Percentiles rank a stretch among this genome's conserved stretches.
phyloP scores from a whole-genome alignment of 306 rosid genomes.

The Sicyos baderoa region DNA sequence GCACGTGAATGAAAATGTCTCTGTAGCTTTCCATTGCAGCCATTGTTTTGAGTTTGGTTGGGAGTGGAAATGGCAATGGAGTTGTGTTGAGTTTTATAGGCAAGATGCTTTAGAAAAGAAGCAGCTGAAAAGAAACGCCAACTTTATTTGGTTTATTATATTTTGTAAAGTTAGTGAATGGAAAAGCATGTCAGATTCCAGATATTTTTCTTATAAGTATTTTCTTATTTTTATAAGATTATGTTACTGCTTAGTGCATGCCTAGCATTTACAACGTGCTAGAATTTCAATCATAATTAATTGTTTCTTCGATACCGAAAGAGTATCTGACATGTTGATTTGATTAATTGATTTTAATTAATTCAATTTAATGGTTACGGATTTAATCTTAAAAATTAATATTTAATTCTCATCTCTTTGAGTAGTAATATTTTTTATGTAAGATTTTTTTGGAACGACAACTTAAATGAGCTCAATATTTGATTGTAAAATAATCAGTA shows the following conservation, averaged over 20 bases:
- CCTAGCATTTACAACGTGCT: background rate
- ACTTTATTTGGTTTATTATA: background rate
- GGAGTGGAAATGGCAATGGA: constrained; percentile 8
- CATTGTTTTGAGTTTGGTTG: background rate
- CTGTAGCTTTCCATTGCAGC: constrained; percentile 38
- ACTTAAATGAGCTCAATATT: too few species aligned
- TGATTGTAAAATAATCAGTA: too few species aligned
- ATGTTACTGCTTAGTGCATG: too few species aligned
- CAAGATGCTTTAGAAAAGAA: background rate
- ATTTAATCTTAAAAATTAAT: too few species aligned
- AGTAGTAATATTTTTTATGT: too few species aligned
- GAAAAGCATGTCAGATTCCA: background rate
- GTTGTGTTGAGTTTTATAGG: constrained; percentile 14
- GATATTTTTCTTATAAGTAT: background rate
- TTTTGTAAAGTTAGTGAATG: constrained; percentile 4
- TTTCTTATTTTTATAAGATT: background rate
- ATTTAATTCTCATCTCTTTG: too few species aligned
- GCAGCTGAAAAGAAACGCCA: constrained; percentile 15
- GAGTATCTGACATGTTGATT: too few species aligned
- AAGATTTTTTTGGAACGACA: too few species aligned
- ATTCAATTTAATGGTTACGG: too few species aligned
- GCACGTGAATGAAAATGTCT: constrained; percentile 21
- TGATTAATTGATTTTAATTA: too few species aligned
- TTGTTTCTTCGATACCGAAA: too few species aligned
- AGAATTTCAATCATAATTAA: background rate